Base-by-base conservation (phyloP, 805 yeast species). In the Barnettozyma californica region DNA sequence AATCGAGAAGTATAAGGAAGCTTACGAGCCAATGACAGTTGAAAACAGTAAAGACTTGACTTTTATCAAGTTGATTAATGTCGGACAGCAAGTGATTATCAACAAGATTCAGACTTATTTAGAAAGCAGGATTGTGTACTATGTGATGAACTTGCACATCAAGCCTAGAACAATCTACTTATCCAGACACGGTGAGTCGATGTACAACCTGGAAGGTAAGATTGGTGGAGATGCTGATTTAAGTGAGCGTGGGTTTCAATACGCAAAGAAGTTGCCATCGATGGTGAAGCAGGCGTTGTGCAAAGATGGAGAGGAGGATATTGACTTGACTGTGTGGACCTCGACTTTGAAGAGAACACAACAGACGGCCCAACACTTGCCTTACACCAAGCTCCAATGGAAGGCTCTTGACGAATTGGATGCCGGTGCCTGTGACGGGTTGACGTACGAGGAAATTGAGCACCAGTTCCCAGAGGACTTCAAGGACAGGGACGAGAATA, bases 381-480 rank as follows among this genome's bases (percentile, higher is more conserved):
- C 94, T 1, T 88, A 86, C 66, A 81, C 84, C 51, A 84, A 90
- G 64, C 73, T 90, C 55, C 85, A 84, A 54, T 92, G 99, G 99
- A 94, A 94, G 67, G 98, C 98, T 0, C 72, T 92, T 57, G 98
- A 92, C 65, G 99, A 92, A 69, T 77, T 92, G 53, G 98, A 92
- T 65, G 98, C 97, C 0, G 99, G 99, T 10, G 91, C 88, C 21
- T 92, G 98, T 66, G 99, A 92, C 67, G 98, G 97, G 6, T 78
- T 92, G 78, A 92, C 99, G 0, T 92, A 92, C 63, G 96, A 91
- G 56, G 96, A 92, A 53, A 89, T 92, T 60, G 95, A 88, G 58
- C 69, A 76, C 29, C 67, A 75, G 53, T 91, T 83, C 64, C 99
- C 99, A 0, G 96, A 89, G 54, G 99, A 94, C 62, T 94, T 94